Percentiles rank a stretch among this genome's conserved stretches.
These are phyloP conservation scores for Ophiocordyceps sinensis DNA, from an alignment of 2,329 filamentous ascomycete species.

Conservation along the genomic window DNA sequence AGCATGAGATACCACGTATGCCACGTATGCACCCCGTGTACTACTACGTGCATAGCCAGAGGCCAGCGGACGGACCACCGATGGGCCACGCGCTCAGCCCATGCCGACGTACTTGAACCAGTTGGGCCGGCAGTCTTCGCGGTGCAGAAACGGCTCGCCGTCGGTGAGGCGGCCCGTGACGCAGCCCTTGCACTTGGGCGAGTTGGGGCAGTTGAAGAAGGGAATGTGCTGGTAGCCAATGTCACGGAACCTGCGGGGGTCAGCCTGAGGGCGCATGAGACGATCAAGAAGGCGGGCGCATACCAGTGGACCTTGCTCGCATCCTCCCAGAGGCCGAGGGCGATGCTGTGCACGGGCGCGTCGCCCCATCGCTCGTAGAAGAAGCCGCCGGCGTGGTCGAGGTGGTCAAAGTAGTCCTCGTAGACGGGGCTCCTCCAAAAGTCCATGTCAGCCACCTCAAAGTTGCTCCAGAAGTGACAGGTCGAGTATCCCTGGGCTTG, in stretches of 20 bases:
- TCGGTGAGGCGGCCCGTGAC: constrained; percentile 79
- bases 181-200: constrained; percentile 81
- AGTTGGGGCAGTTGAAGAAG: constrained; percentile 98
- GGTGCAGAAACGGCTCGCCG: constrained; percentile 69
- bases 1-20: background rate
- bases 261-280: background rate
- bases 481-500: constrained; percentile 90
- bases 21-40: background rate
- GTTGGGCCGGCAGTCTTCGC: constrained; percentile 86
- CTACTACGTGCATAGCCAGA: constrained; percentile 3
- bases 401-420: constrained; percentile 89
- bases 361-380: constrained; percentile 99
- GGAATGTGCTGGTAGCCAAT: constrained; percentile 98
- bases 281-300: constrained; percentile 15
- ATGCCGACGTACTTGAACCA: constrained; percentile 95
- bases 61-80: background rate
- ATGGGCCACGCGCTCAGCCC: constrained; percentile 31
- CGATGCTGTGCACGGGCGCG: constrained; percentile 91
- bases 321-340: constrained; percentile 83
- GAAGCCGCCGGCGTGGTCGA: constrained; percentile 94
- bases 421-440: constrained; percentile 89
- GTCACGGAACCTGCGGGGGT: constrained; percentile 74
- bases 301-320: constrained; percentile 85
- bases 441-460: constrained; percentile 84
- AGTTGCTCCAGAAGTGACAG: constrained; percentile 99